These are phyloP conservation scores for Aegilops speltoides DNA, from an alignment of 176 grass and related monocot species.

Conservation along the genomic window DNA sequence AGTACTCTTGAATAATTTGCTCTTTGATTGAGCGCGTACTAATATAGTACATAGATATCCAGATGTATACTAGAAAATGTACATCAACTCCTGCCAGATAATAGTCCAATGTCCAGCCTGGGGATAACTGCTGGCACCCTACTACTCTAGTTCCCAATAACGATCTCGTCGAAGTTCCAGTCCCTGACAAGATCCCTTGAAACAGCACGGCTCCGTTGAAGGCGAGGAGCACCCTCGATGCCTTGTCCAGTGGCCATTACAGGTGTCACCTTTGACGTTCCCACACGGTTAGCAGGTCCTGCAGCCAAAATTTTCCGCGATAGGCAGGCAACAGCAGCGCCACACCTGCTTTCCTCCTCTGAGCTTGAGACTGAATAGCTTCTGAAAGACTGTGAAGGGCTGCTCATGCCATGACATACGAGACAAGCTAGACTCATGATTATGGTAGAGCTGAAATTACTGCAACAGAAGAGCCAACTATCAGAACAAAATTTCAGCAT, in stretches of 20 bases:
- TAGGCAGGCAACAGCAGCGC: conserved; percentile 57
- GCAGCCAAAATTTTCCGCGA: conserved; percentile 45
- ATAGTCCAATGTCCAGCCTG: conserved; percentile 20
- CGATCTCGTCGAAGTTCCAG: conserved; percentile 89
- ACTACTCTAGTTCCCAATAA: conserved; percentile 55
- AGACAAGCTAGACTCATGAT: conserved; percentile 80
- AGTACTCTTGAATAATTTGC: background rate
- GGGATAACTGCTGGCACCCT: background rate
- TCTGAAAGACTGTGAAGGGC: conserved; percentile 79
- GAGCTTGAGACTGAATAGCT: conserved; percentile 87
- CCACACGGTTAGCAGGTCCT: conserved; percentile 29
- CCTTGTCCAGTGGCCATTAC: conserved; percentile 46
- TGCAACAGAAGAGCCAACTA: conserved; percentile 8
- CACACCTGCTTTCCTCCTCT: conserved; percentile 64
- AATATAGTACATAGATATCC: conserved; percentile 30
- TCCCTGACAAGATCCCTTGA: conserved; percentile 83
- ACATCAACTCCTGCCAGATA: conserved; percentile 36
- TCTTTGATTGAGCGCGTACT: background rate
- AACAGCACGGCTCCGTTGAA: conserved; percentile 78
- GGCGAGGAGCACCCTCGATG: conserved; percentile 47
- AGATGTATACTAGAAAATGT: conserved; percentile 41
- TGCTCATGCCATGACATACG: conserved; percentile 79
- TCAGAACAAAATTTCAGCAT: conserved; percentile 9
- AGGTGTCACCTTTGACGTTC: conserved; percentile 75
- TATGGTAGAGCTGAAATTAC: conserved; percentile 8